Evolutionary conservation across 306 rosid genomes (phyloP), one percentile per base, ranked within the genome.

Genomic region (Cucurbita moschata): DNA sequence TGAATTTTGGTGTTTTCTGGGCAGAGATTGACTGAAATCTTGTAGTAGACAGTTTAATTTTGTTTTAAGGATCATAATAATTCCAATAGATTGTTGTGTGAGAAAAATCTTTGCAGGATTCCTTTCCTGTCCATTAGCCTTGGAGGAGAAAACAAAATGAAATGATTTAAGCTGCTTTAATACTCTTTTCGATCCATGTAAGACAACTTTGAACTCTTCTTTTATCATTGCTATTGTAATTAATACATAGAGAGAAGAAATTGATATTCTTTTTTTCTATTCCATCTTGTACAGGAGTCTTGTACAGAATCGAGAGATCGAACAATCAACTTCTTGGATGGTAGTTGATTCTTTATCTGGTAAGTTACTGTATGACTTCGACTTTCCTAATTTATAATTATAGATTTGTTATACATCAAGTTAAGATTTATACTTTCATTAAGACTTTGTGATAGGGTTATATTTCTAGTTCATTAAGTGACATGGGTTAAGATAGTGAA

Each of bases 151-250:
- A 46, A 69, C 21, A 46, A 46, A 69, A 47, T 69, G 57, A 69
- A 46, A 69, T 69, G 73, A 69, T 69, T 69, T 69, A 49, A 49
- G 39, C 15, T 69, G 43, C 57, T 69, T 69, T 69, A 69, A 69
- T 69, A 69, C 56, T 69, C 23, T 46, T 46, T 69, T 69, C 49
- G 43, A 47, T 69, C 54, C 57, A 69, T 69, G 73, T 69, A 69
- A 69, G 73, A 69, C 73, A 69, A 69, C 56, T 49, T 69, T 69
- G 18, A 69, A 69, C 57, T 69, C 73, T 68, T 65, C 39, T 66
- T 66, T 43, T 43, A 43, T 65, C 35, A 40, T 63, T 14, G 7
- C 8, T 64, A 64, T 64, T 42, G 9, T 64, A 9, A 18, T 65
- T 18, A 19, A 11, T 66, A 18, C 1, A 18, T 15, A 8, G 23